phyloP scores from a whole-genome alignment of 768 basidiomycete species.

The Artomyces pyxidatus region DNA sequence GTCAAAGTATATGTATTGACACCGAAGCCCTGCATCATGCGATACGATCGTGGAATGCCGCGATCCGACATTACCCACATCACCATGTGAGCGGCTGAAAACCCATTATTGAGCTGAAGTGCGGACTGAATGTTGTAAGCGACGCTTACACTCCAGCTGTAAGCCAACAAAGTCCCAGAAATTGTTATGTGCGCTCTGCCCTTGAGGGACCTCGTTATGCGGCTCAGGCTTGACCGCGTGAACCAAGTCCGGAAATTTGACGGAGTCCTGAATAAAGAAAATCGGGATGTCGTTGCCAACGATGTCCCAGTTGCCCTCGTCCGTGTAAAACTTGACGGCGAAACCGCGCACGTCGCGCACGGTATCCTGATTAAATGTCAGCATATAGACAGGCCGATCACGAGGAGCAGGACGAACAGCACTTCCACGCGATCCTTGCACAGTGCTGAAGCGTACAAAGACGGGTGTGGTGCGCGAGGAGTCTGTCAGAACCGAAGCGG shows the following conservation, averaged over 20 bases:
- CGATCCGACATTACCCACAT: conserved; percentile 87
- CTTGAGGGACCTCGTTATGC: conserved; percentile 69
- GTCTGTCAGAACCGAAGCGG: conserved; percentile 65
- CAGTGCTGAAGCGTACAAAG: conserved; percentile 83
- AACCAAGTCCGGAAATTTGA: conserved; percentile 81
- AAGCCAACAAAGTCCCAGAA: conserved; percentile 82
- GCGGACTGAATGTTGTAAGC: not conserved
- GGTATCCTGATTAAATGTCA: conserved; percentile 37
- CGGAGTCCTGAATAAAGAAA: conserved; percentile 74
- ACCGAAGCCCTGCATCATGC: conserved; percentile 87
- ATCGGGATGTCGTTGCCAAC: conserved; percentile 82
- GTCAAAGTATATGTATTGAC: conserved; percentile 80
- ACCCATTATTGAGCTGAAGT: conserved; percentile 3
- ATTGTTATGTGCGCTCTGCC: conserved; percentile 70
- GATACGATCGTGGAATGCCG: conserved; percentile 73
- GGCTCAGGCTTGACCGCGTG: conserved; percentile 86
- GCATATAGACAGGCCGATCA: not conserved
- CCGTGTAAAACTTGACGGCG: conserved; percentile 75
- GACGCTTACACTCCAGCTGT: conserved; percentile 48
- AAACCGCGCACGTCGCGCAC: conserved; percentile 86
- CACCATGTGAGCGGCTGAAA: conserved; percentile 64
- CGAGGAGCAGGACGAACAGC: conserved; percentile 42
- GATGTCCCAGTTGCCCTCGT: conserved; percentile 83
- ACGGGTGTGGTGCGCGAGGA: conserved; percentile 63
- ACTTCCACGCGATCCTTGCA: conserved; percentile 73